Percentiles rank a stretch among this genome's conserved stretches.
These are phyloP conservation scores for Fragilaria crotonensis DNA, from an alignment of 108 stramenopile genomes.

Conservation along the genomic window DNA sequence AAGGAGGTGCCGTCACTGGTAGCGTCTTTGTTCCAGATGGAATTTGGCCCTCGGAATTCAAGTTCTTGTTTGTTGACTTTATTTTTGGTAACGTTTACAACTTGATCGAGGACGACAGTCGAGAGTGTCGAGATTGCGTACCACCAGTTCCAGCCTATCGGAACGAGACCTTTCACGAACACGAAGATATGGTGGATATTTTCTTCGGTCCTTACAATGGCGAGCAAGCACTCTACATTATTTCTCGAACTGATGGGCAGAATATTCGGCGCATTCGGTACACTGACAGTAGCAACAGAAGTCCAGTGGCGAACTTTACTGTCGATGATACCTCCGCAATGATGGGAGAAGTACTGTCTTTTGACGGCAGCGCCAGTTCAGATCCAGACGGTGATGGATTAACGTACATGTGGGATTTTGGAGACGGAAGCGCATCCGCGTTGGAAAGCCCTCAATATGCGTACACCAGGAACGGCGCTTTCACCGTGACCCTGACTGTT, in stretches of 20 bases:
- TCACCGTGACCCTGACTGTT: conserved; percentile 11
- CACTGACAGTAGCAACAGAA: conserved; percentile 2
- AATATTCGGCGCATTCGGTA: conserved; percentile 4
- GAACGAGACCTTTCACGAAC: background rate
- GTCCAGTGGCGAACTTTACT: conserved; percentile 5
- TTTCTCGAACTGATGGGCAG: background rate
- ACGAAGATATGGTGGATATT: background rate
- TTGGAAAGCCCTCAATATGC: background rate
- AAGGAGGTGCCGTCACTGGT: conserved; percentile 10
- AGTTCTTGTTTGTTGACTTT: conserved; percentile 14
- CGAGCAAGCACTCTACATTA: conserved; percentile 7
- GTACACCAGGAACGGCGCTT: conserved; percentile 3
- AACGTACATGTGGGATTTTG: conserved; percentile 17
- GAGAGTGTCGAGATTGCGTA: background rate
- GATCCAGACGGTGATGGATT: conserved; percentile 14
- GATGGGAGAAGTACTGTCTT: conserved; percentile 3
- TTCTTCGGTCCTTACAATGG: conserved; percentile 7
- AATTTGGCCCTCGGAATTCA: conserved; percentile 7
- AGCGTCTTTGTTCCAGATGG: conserved; percentile 16
- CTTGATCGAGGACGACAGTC: conserved; percentile 1
- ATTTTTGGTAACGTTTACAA: conserved; percentile 11
- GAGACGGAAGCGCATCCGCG: conserved; percentile 6
- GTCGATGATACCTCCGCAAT: background rate
- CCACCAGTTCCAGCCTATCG: background rate
- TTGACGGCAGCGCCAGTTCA: conserved; percentile 6